Evolutionary conservation across 768 basidiomycete species (phyloP), one percentile per base, ranked within the genome.

Genomic region (Boletus barrowsii): DNA sequence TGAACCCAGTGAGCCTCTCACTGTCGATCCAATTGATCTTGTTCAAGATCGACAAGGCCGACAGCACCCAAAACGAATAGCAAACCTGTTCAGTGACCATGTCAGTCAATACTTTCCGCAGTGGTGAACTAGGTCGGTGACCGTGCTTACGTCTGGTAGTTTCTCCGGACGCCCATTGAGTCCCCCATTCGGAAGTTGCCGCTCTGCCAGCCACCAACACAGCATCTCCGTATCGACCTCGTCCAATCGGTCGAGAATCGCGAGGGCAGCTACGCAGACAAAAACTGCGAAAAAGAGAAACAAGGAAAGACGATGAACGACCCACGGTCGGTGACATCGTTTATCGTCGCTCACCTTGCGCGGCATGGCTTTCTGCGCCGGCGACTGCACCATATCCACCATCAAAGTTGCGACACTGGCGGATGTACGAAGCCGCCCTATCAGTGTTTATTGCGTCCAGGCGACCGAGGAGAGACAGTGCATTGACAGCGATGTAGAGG

Each of bases 81-180:
- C 97, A 99, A 17, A 98, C 63, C 63, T 65, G n/a, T 55, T n/a
- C 5, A 9, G 4, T 4, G 3, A 30, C 4, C 35, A 9, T 43
- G 36, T 49, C 45, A 47, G 26, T 41, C 22, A 15, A 42, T 24
- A 26, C 24, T 13, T 10, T 1, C n/a, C 14, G 17, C 17, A 24
- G 10, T 2, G 17, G 32, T 6, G 42, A 35, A 30, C 32, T 0
- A 22, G 26, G 15, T 3, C 35, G 47, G 39, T 10, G 1, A n/a
- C 9, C n/a, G 10, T 8, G 77, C 86, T 62, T 61, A 96, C 97
- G 67, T 98, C 96, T 73, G 94, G 92, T 33, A 98, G 76, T 73
- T 99, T 99, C 68, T 99, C 93, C 10, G 97, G 97, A n/a, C 97
- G 79, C 0, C 96, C 97, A 61, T 98, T 98, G 55, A 99, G 74